Evolutionary conservation across 805 yeast genomes (phyloP).

Genomic region (Sugiyamaella mastotermitis): DNA sequence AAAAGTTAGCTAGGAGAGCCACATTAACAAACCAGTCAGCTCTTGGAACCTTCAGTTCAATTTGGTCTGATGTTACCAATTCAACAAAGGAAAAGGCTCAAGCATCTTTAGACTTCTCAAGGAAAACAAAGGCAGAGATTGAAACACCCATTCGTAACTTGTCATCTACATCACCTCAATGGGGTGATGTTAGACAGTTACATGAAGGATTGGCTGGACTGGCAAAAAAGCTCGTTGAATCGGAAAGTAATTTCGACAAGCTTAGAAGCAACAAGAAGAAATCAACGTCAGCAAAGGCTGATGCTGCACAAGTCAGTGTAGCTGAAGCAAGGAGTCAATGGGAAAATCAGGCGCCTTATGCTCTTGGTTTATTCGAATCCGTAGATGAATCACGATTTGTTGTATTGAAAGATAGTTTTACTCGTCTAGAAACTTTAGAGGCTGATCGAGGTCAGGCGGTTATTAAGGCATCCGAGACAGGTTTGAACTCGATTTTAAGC

Average conservation of each 20-base stretch:
- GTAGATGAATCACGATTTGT: constrained; percentile 60
- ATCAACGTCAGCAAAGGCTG: constrained; percentile 15
- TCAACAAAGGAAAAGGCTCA: constrained; percentile 26
- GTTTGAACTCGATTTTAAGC: constrained; percentile 58
- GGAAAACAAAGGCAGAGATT: constrained; percentile 33
- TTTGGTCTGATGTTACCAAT: constrained; percentile 23
- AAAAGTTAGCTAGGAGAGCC: constrained; percentile 29
- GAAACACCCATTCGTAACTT: constrained; percentile 36
- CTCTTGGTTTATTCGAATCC: constrained; percentile 67
- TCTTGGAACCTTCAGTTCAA: constrained; percentile 24
- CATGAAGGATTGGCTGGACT: constrained; percentile 40
- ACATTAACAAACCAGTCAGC: constrained; percentile 19
- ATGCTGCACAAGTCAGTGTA: constrained; percentile 29
- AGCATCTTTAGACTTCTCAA: constrained; percentile 28
- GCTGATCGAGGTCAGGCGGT: constrained; percentile 46
- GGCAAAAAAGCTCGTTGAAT: constrained; percentile 33
- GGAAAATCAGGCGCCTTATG: constrained; percentile 72
- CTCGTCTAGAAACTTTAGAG: constrained; percentile 57
- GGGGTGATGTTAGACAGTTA: constrained; percentile 47
- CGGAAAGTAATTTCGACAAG: constrained; percentile 38
- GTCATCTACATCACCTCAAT: constrained; percentile 42
- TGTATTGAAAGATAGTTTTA: constrained; percentile 58
- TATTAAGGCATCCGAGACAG: constrained; percentile 50
- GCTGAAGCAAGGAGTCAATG: constrained; percentile 43
- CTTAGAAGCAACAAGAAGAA: constrained; percentile 20